Evolutionary conservation across 2,329 filamentous ascomycete species (phyloP), one percentile per base, ranked within the genome.

Genomic region (Ustulina deusta): DNA sequence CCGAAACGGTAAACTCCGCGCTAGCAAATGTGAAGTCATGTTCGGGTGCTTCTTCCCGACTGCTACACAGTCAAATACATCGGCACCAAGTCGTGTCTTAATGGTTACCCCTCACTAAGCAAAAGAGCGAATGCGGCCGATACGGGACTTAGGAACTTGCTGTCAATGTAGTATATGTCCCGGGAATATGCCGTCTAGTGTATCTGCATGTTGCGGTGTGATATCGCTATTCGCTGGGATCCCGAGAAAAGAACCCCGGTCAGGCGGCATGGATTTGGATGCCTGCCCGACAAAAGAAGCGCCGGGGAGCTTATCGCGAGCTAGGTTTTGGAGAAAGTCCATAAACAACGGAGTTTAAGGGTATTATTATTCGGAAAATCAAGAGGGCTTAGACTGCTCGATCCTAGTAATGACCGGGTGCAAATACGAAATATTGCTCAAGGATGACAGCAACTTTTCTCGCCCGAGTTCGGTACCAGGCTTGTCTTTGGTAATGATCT

Each of bases 11-110:
- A 29, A 82, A 83, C 46, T 79, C 87, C 60, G 84, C 84, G 7
- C 80, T 81, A 63, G 81, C 83, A 34, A 82, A 87, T 60, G 86
- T 85, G 0, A 78, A 85, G 32, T 83, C 82, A n/a, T n/a, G 87
- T 87, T 69, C 79, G 85, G 34, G 86, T 84, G 1, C 87, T 86
- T 72, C 79, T 86, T 20, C 84, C 85, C 57, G 88, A 87, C 72
- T 88, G 85, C 74, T 83, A 86, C 70, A 85, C 86, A 6, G 84
- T 82, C 71, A 69, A 81, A 81, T 89, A 32, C 85, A 87, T 70
- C 79, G 88, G 2, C 86, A 88, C 71, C 81, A 86, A 2, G 86
- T 88, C 9, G 86, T 86, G 2, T 87, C 87, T 75, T 85, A 84
- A 71, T 80, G 78, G 22, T 79, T 87, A 5, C 86, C 86, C 0